Evolutionary conservation across 371 early-diverging fungal species (phyloP).

Genomic region (Dinochytrium kinnereticum): DNA sequence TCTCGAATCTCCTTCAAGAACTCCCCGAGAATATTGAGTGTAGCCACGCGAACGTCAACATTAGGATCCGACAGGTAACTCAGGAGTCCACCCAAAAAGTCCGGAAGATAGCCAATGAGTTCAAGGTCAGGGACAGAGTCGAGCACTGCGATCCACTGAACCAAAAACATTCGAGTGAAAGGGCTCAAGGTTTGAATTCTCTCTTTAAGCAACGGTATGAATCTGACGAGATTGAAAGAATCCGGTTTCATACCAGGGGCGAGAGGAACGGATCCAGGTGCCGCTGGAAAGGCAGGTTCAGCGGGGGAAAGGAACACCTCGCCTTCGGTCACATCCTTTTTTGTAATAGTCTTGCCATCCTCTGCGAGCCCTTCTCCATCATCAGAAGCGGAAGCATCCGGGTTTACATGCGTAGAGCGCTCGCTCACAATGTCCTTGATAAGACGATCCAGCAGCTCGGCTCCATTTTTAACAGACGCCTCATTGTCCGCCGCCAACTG

Average conservation of each 20-base stretch:
- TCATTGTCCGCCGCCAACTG: slow-evolving; percentile 85
- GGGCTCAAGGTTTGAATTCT: slow-evolving; percentile 87
- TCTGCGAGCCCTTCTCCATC: slow-evolving; percentile 6
- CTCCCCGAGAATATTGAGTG: slow-evolving; percentile 70
- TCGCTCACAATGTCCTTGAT: slow-evolving; percentile 94
- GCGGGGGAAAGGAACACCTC: slow-evolving; percentile 7
- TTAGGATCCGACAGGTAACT: slow-evolving; percentile 83
- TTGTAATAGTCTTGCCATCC: background rate
- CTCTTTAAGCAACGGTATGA: slow-evolving; percentile 87
- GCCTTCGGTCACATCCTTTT: too few relatives aligned
- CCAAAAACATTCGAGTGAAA: slow-evolving; percentile 84
- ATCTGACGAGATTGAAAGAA: slow-evolving; percentile 82
- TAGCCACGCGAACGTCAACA: slow-evolving; percentile 79
- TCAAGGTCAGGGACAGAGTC: slow-evolving; percentile 91
- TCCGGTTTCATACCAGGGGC: slow-evolving; percentile 35
- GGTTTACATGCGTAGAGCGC: slow-evolving; percentile 70
- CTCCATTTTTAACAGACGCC: slow-evolving; percentile 83
- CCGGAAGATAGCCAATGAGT: slow-evolving; percentile 81
- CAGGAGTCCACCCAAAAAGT: slow-evolving; percentile 87
- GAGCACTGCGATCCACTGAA: slow-evolving; percentile 88
- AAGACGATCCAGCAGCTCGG: slow-evolving; percentile 84
- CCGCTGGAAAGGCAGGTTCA: slow-evolving; percentile 38
- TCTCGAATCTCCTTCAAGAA: slow-evolving; percentile 81
- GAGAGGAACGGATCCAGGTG: slow-evolving; percentile 47
- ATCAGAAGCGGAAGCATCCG: slow-evolving; percentile 18